Evolutionary conservation across 2,329 filamentous ascomycete genomes (phyloP).

Genomic region (Lecanoromycetidae sp.): DNA sequence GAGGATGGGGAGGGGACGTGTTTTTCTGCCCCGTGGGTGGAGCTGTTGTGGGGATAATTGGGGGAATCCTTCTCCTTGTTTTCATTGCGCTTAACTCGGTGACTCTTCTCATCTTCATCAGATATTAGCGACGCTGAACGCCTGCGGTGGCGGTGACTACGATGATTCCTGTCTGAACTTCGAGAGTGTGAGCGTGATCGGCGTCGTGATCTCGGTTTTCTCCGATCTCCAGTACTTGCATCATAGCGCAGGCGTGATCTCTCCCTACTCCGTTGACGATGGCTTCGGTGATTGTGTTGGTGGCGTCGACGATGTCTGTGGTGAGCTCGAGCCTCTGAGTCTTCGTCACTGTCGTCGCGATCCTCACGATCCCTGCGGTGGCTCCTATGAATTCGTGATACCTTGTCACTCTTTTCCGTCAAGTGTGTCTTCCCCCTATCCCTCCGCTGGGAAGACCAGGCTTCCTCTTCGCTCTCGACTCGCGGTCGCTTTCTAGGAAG

Average conservation of each 20-base stretch:
- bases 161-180: slow-evolving; percentile 3
- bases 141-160: neutral
- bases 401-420: neutral
- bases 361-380: slow-evolving; percentile 1
- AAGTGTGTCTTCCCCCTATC: neutral
- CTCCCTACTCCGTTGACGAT: neutral
- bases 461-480: slow-evolving; percentile 19
- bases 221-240: neutral
- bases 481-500: slow-evolving; percentile 17
- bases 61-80: neutral
- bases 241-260: slow-evolving; percentile 1
- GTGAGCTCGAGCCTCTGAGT: neutral
- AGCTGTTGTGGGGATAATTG: neutral
- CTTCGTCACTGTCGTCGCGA: slow-evolving; percentile 1
- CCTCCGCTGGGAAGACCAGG: neutral
- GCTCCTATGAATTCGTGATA: neutral
- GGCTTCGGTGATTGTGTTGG: slow-evolving; percentile 2
- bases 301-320: slow-evolving; percentile 6
- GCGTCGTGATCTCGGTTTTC: neutral
- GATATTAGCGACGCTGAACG: slow-evolving; percentile 1
- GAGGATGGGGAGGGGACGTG: slow-evolving; percentile 14
- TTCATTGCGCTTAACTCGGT: neutral
- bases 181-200: slow-evolving; percentile 7
- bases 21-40: neutral
- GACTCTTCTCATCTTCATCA: neutral